Conservation (phyloP, 2,329 filamentous ascomycete genomes). For the Phialophora expanda region DNA sequence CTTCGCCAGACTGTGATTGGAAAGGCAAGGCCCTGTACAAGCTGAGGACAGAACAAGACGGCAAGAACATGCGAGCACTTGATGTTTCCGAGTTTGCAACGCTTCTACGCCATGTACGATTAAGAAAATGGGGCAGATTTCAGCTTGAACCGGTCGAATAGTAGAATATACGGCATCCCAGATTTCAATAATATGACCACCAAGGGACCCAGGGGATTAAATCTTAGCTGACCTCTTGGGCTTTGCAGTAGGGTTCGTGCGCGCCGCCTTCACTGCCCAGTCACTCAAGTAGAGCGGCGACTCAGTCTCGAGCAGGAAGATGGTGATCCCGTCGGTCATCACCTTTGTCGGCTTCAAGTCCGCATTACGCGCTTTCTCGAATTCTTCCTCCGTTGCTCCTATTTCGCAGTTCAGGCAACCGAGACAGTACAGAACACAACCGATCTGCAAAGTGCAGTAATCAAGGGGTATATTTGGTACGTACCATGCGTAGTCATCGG, state of each 20-base stretch:
- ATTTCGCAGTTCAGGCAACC: not conserved
- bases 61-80: not conserved
- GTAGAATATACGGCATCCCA: not conserved
- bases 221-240: slow-evolving; percentile 1
- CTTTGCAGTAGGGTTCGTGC: not conserved
- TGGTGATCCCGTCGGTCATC: slow-evolving; percentile 24
- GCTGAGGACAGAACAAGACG: not conserved
- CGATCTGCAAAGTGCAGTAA: not conserved
- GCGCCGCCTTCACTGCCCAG: slow-evolving; percentile 23
- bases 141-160: not conserved
- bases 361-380: slow-evolving; percentile 16
- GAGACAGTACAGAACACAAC: not conserved
- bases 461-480: slow-evolving; percentile 6
- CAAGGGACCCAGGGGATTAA: not conserved
- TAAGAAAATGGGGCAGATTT: not conserved
- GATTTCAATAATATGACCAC: not conserved
- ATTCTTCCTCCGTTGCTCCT: slow-evolving; percentile 6
- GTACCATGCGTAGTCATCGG: slow-evolving; percentile 25
- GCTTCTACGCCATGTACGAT: not conserved
- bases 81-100: not conserved
- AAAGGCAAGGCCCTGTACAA: not conserved
- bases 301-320: slow-evolving; percentile 35
- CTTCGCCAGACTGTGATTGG: slow-evolving; percentile 58
- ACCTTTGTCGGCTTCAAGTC: slow-evolving; percentile 22
- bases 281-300: slow-evolving; percentile 28